Evolutionary conservation across 805 yeast species (phyloP).

Genomic region (Pichia insulana): DNA sequence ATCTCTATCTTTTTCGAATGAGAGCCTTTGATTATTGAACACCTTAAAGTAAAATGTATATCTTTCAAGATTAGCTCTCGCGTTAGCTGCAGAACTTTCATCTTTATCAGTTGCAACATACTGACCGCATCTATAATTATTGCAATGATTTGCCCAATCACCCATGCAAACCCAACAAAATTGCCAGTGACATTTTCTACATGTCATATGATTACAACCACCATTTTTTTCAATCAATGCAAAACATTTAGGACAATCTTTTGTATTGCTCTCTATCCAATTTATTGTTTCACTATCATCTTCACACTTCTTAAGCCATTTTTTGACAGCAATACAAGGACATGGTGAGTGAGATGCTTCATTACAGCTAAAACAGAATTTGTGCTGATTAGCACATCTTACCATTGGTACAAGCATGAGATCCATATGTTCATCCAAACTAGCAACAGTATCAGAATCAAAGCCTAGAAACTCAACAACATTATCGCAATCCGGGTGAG

Average conservation of each 20-base stretch:
- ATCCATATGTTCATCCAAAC: slow-evolving; percentile 20
- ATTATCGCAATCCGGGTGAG: slow-evolving; percentile 68
- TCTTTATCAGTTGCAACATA: slow-evolving; percentile 42
- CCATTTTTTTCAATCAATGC: slow-evolving; percentile 85
- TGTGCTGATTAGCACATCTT: slow-evolving; percentile 53
- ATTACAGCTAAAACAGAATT: slow-evolving; percentile 71
- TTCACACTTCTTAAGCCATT: slow-evolving; percentile 71
- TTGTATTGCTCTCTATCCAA: slow-evolving; percentile 83
- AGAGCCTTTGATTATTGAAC: slow-evolving; percentile 66
- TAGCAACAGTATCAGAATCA: slow-evolving; percentile 23
- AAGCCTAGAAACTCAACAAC: slow-evolving; percentile 36
- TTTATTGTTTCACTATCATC: slow-evolving; percentile 84
- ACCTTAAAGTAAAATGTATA: slow-evolving; percentile 71
- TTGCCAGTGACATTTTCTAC: slow-evolving; percentile 65
- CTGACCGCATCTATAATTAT: slow-evolving; percentile 49
- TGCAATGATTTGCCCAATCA: slow-evolving; percentile 65
- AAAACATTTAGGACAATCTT: slow-evolving; percentile 76
- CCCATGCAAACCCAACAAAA: slow-evolving; percentile 92
- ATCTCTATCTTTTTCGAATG: slow-evolving; percentile 62
- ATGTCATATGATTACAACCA: slow-evolving; percentile 95
- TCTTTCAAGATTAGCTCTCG: slow-evolving; percentile 36
- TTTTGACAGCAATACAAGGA: slow-evolving; percentile 60
- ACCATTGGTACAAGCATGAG: slow-evolving; percentile 52
- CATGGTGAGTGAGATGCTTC: slow-evolving; percentile 72
- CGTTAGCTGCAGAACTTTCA: slow-evolving; percentile 29